phyloP scores from a whole-genome alignment of 345 rosid species.

The Gossypium bickii region DNA sequence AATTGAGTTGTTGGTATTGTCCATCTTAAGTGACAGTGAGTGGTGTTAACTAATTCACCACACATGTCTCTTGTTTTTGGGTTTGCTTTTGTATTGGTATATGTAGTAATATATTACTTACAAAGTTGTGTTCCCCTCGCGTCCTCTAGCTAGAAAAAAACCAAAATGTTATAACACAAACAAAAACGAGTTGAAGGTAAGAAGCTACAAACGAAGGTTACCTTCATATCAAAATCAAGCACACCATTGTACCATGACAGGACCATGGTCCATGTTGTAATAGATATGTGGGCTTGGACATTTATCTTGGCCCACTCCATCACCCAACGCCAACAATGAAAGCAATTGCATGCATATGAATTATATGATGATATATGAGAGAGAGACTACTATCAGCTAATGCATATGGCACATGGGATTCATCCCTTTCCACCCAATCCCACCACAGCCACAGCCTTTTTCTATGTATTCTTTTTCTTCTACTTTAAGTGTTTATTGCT shows the following conservation, averaged over 20 bases:
- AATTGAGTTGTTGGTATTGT: not conserved
- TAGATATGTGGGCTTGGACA: not conserved
- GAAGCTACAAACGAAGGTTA: not conserved
- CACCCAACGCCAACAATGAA: not conserved
- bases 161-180: not conserved
- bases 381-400: too few relatives aligned
- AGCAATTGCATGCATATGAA: too few relatives aligned
- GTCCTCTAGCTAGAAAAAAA: not conserved
- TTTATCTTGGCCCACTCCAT: not conserved
- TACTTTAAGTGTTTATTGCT: too few relatives aligned
- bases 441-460: too few relatives aligned
- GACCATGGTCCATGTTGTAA: not conserved
- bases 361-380: too few relatives aligned
- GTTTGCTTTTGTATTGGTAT: not conserved
- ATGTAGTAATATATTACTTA: not conserved
- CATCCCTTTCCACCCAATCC: too few relatives aligned
- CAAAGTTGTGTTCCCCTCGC: not conserved
- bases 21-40: not conserved
- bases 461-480: too few relatives aligned
- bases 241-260: not conserved
- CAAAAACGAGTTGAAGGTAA: not conserved
- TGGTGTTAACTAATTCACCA: not conserved
- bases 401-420: too few relatives aligned
- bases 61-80: not conserved
- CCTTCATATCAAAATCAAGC: not conserved